phyloP scores from a whole-genome alignment of 306 rosid species.

The Cicer judaicum region DNA sequence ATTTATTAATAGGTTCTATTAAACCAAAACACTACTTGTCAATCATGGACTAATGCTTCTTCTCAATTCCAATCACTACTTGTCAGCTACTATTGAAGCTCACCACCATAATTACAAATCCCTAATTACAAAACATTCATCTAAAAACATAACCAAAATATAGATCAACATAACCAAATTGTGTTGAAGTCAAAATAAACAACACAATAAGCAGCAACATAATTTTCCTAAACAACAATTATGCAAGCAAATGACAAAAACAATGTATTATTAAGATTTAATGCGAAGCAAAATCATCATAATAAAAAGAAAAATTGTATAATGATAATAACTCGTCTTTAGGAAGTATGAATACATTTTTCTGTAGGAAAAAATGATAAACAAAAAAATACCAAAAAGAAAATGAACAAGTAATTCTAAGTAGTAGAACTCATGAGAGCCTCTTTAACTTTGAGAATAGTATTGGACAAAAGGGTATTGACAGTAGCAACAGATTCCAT shows the following conservation, averaged over 20 bases:
- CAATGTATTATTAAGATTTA: not conserved
- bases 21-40: no score
- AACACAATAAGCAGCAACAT: no score
- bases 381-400: not conserved
- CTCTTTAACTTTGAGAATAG: not conserved
- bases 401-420: not conserved
- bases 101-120: no score
- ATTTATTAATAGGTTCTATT: no score
- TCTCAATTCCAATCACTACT: no score
- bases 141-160: no score
- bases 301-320: not conserved
- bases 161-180: no score
- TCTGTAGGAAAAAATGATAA: not conserved
- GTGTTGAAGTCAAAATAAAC: no score
- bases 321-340: not conserved
- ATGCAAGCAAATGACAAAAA: not conserved
- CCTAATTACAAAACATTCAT: no score
- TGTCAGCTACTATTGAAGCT: no score
- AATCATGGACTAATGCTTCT: no score
- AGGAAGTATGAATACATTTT: not conserved
- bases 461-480: constrained; percentile 20
- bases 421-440: constrained; percentile 9
- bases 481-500: constrained; percentile 6
- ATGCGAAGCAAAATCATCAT: not conserved
- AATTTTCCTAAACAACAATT: no score